phyloP scores from a whole-genome alignment of 2,329 filamentous ascomycete genomes.

The Calonectria pseudoreteaudii region DNA sequence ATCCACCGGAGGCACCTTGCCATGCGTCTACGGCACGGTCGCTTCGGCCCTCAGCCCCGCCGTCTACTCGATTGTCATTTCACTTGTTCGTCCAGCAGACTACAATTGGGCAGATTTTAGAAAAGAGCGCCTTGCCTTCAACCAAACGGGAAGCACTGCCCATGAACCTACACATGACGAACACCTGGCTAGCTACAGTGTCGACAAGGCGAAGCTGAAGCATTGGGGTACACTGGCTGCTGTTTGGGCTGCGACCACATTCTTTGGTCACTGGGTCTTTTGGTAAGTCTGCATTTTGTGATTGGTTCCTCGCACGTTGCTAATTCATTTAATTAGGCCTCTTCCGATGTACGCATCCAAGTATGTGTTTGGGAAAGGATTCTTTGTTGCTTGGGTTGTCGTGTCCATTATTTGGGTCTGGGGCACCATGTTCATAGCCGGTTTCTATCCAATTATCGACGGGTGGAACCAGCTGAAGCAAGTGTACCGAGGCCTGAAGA shows the following conservation, averaged over 20 bases:
- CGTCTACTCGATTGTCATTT: conserved; percentile 60
- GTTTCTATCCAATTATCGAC: conserved; percentile 62
- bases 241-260: conserved; percentile 58
- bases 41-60: conserved; percentile 58
- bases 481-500: conserved; percentile 29
- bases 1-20: conserved; percentile 60
- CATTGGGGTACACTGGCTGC: conserved; percentile 53
- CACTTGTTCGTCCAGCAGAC: conserved; percentile 56
- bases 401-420: conserved; percentile 66
- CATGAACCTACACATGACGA: conserved; percentile 39
- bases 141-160: conserved; percentile 34
- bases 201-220: conserved; percentile 53
- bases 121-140: conserved; percentile 55
- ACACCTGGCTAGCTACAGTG: conserved; percentile 39
- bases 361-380: conserved; percentile 61
- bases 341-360: conserved; percentile 65
- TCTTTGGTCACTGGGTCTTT: conserved; percentile 64
- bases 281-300: conserved; percentile 50
- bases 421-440: conserved; percentile 61
- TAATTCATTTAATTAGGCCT: conserved; percentile 46
- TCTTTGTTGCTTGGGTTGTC: conserved; percentile 63
- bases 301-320: background rate
- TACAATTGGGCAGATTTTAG: conserved; percentile 54
- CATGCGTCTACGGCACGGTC: conserved; percentile 65
- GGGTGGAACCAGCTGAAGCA: conserved; percentile 48